Evolutionary conservation across 2,329 filamentous ascomycete genomes (phyloP).

Genomic region (Arthrocladium fulminans): DNA sequence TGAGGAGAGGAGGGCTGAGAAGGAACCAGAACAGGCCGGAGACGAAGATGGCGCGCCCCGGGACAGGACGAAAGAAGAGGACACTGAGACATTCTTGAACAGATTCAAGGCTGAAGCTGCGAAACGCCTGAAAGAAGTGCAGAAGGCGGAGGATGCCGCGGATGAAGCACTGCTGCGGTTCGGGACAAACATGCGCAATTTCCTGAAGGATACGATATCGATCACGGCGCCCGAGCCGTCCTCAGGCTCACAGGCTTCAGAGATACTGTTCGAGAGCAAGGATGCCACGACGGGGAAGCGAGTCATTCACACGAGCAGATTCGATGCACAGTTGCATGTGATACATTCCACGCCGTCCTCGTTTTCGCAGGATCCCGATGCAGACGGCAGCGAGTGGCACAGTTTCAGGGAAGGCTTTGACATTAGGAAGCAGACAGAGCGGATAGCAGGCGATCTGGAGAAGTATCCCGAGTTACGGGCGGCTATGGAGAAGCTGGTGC

Average conservation of each 20-base stretch:
- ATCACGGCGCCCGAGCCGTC: constrained; percentile 61
- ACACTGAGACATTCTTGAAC: constrained; percentile 59
- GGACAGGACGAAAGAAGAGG: constrained; percentile 17
- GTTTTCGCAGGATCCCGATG: constrained; percentile 69
- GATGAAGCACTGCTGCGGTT: constrained; percentile 92
- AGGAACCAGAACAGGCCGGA: not conserved
- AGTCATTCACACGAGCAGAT: constrained; percentile 86
- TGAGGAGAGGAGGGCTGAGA: constrained; percentile 6
- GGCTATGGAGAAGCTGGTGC: constrained; percentile 95
- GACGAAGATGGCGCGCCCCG: constrained; percentile 15
- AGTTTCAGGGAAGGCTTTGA: constrained; percentile 67
- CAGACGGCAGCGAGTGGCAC: constrained; percentile 48
- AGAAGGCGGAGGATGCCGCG: constrained; percentile 87
- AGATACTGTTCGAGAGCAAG: constrained; percentile 86
- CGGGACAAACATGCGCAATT: constrained; percentile 79
- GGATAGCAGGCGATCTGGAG: constrained; percentile 71
- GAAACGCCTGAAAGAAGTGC: constrained; percentile 77
- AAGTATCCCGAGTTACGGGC: constrained; percentile 75
- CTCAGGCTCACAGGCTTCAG: constrained; percentile 40
- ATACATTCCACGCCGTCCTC: constrained; percentile 78
- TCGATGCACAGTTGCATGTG: constrained; percentile 91
- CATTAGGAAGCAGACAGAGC: constrained; percentile 72
- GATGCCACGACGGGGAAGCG: constrained; percentile 76
- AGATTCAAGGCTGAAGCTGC: constrained; percentile 68
- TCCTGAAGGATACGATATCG: constrained; percentile 79